These are phyloP conservation scores for Nevesoporus exiguus DNA, from an alignment of 768 basidiomycete species.

Conservation along the genomic window DNA sequence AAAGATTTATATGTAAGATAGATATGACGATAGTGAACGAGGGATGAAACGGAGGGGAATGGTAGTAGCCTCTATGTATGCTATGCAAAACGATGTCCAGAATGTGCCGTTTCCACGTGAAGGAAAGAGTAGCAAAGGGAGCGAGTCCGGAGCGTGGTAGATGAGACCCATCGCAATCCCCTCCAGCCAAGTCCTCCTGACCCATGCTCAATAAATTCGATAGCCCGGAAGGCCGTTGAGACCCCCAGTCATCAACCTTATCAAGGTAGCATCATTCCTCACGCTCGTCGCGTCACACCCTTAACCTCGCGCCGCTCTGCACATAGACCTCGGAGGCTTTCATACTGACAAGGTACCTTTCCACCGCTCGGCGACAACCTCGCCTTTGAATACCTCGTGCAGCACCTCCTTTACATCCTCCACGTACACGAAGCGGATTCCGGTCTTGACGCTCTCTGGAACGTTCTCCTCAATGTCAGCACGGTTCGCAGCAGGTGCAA, in stretches of 20 bases:
- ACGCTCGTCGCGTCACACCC: neutral
- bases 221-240: neutral
- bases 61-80: slow-evolving; percentile 6
- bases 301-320: neutral
- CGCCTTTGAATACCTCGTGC: slow-evolving; percentile 76
- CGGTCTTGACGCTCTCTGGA: slow-evolving; percentile 91
- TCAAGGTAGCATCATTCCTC: neutral
- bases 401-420: slow-evolving; percentile 90
- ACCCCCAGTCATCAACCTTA: neutral
- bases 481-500: slow-evolving; percentile 84
- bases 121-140: neutral
- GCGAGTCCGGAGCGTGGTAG: neutral
- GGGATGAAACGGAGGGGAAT: neutral
- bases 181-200: neutral
- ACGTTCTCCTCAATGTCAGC: slow-evolving; percentile 98
- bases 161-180: neutral
- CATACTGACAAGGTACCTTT: slow-evolving; percentile 51
- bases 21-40: neutral
- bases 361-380: slow-evolving; percentile 59
- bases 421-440: slow-evolving; percentile 93
- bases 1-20: neutral
- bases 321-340: neutral
- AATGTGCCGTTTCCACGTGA: neutral
- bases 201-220: neutral
- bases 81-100: slow-evolving; percentile 4